Conservation (phyloP, 2,329 filamentous ascomycete species). For the Fonsecaea nubica region DNA sequence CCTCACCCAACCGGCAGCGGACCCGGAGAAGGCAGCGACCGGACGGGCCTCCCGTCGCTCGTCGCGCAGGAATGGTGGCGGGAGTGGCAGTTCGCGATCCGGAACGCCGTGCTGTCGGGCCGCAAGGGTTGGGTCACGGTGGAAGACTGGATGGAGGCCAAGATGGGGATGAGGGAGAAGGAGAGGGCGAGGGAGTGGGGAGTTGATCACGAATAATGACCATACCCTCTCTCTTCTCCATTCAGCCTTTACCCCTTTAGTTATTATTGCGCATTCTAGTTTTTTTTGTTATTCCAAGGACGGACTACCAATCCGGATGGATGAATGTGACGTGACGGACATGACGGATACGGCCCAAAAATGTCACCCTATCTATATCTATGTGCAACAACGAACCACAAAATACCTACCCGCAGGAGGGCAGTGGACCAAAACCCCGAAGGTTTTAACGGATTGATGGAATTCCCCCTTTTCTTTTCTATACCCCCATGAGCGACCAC, state of each 20-base stretch:
- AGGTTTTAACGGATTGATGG: no score
- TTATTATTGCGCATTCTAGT: no score
- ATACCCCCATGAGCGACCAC: no score
- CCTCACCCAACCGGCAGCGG: background rate
- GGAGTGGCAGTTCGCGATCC: slow-evolving; percentile 39
- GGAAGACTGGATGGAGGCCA: slow-evolving; percentile 34
- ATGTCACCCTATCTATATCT: no score
- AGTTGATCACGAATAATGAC: slow-evolving; percentile 20
- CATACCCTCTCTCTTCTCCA: background rate
- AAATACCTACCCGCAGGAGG: no score
- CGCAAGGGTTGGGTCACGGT: slow-evolving; percentile 33
- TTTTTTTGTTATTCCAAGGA: no score
- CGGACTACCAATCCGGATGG: no score
- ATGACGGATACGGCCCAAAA: no score
- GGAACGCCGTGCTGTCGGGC: slow-evolving; percentile 32
- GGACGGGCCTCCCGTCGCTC: slow-evolving; percentile 16
- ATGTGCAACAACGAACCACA: no score
- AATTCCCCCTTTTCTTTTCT: no score
- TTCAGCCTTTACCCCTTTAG: background rate
- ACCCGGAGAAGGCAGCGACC: background rate
- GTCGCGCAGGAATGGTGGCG: slow-evolving; percentile 41
- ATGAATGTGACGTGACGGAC: no score
- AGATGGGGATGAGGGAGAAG: slow-evolving; percentile 32
- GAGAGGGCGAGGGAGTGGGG: slow-evolving; percentile 32
- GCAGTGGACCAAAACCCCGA: no score